Conservation (phyloP, 2,329 filamentous ascomycete genomes). For the Claviceps africana region DNA sequence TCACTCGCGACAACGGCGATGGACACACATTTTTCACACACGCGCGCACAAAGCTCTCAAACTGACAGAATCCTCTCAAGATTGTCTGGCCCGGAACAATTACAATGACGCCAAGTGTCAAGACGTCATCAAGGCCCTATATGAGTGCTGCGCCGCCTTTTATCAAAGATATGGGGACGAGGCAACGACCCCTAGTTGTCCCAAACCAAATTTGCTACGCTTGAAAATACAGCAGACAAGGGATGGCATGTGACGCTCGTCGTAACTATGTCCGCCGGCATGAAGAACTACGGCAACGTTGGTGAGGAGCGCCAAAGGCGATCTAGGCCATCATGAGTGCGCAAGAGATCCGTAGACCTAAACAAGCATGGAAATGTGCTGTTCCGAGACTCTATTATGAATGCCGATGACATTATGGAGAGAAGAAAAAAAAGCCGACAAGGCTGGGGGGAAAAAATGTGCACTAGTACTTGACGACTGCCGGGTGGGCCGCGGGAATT, state of each 20-base stretch:
- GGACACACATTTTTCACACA: neutral
- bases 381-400: slow-evolving; percentile 99
- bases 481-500: neutral
- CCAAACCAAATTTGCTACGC: slow-evolving; percentile 63
- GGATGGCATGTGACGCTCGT: slow-evolving; percentile 32
- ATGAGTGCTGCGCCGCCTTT: slow-evolving; percentile 85
- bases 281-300: slow-evolving; percentile 47
- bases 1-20: neutral
- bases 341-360: slow-evolving; percentile 77
- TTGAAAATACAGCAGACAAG: slow-evolving; percentile 74
- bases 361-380: slow-evolving; percentile 80
- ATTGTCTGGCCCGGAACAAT: slow-evolving; percentile 69
- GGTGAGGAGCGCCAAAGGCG: slow-evolving; percentile 55
- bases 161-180: slow-evolving; percentile 67
- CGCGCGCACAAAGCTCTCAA: neutral
- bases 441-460: slow-evolving; percentile 12
- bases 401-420: slow-evolving; percentile 68
- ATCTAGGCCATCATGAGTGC: slow-evolving; percentile 98
- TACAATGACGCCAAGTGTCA: slow-evolving; percentile 80
- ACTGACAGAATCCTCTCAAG: slow-evolving; percentile 29
- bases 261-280: slow-evolving; percentile 29
- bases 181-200: slow-evolving; percentile 69
- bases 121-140: slow-evolving; percentile 65
- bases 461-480: neutral
- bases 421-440: slow-evolving; percentile 22